Percentiles rank a stretch among this genome's conserved stretches.
Evolutionary conservation across 176 grass and related monocot species (phyloP).

Genomic region (Triticum dicoccoides): DNA sequence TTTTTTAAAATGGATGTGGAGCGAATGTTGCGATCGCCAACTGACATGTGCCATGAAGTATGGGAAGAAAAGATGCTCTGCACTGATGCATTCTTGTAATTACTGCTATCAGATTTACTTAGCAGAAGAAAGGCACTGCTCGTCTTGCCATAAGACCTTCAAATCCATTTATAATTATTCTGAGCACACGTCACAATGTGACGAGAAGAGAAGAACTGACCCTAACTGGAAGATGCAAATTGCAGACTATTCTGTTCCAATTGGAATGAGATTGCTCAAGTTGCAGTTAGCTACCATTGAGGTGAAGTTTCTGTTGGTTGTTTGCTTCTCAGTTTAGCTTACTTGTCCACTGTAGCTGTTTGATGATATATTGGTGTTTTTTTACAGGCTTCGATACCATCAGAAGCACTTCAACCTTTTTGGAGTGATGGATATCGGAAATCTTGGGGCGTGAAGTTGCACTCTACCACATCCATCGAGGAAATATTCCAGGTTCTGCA

Average conservation of each 20-base stretch:
- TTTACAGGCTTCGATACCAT: slow-evolving; percentile 72
- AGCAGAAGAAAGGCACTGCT: slow-evolving; percentile 80
- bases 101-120: slow-evolving; percentile 76
- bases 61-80: slow-evolving; percentile 72
- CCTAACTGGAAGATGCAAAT: slow-evolving; percentile 65
- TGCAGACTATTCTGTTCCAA: slow-evolving; percentile 52
- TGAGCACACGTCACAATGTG: slow-evolving; percentile 69
- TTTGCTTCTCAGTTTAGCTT: slow-evolving; percentile 22
- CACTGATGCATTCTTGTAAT: slow-evolving; percentile 60
- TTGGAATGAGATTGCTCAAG: slow-evolving; percentile 80
- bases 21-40: slow-evolving; percentile 57
- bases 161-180: slow-evolving; percentile 71
- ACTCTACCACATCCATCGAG: slow-evolving; percentile 58
- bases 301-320: slow-evolving; percentile 33
- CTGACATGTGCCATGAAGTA: slow-evolving; percentile 67
- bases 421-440: slow-evolving; percentile 88
- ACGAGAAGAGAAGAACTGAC: slow-evolving; percentile 63
- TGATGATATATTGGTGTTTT: slow-evolving; percentile 26
- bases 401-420: slow-evolving; percentile 74
- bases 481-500: slow-evolving; percentile 66
- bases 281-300: slow-evolving; percentile 73
- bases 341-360: slow-evolving; percentile 14
- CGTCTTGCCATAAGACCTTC: slow-evolving; percentile 83
- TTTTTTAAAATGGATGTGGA: slow-evolving; percentile 89
- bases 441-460: slow-evolving; percentile 83